Percentiles rank a stretch among this genome's conserved stretches.
Conservation (phyloP, 169 alveolate species). For the Cryptosporidium meleagridis region DNA sequence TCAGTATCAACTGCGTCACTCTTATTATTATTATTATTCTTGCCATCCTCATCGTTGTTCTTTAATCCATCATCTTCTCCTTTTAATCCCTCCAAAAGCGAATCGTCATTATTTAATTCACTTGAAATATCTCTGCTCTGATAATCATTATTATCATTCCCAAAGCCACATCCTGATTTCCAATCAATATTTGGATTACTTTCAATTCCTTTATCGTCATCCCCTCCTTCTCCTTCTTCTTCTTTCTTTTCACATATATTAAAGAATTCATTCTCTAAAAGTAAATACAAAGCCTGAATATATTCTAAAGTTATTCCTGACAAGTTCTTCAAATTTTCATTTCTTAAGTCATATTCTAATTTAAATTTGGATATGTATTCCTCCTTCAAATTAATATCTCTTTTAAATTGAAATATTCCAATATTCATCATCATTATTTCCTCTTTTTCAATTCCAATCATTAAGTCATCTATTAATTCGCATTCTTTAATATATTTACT, state of each 20-base stretch:
- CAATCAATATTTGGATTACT: constrained; percentile 82
- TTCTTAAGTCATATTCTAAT: not conserved
- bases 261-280: constrained; percentile 63
- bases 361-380: not conserved
- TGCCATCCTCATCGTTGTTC: constrained; percentile 76
- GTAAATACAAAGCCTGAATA: constrained; percentile 16
- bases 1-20: constrained; percentile 83
- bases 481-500: not conserved
- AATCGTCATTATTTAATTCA: constrained; percentile 88
- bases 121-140: constrained; percentile 87
- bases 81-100: constrained; percentile 80
- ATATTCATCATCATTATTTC: not conserved
- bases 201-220: constrained; percentile 77
- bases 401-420: not conserved
- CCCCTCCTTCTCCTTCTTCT: constrained; percentile 79
- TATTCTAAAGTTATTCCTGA: constrained; percentile 12
- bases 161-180: constrained; percentile 81
- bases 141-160: constrained; percentile 83
- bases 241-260: constrained; percentile 74
- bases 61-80: constrained; percentile 78
- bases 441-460: not conserved
- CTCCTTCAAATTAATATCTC: too few relatives aligned
- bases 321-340: not conserved
- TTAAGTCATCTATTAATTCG: not conserved
- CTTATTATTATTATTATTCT: constrained; percentile 78